Evolutionary conservation across 306 rosid genomes (phyloP), one percentile per base, ranked within the genome.

Genomic region (Biancaea sappan): DNA sequence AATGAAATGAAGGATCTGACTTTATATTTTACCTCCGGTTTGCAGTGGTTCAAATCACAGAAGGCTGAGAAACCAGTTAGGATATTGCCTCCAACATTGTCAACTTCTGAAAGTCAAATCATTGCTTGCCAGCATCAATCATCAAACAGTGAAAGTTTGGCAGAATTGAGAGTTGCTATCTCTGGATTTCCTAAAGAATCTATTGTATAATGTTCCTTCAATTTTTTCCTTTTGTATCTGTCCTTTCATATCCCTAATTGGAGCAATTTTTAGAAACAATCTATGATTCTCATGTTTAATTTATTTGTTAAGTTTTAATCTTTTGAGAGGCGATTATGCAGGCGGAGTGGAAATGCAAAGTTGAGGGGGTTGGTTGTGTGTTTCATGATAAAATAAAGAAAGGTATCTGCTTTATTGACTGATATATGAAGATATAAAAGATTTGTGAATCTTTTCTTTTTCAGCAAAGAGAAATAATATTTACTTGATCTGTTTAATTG

Each of bases 31-130:
- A 57, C 66, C 50, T 65, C 40, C 68, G 80, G 70, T 82, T 84
- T 87, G 71, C 86, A 94, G 99, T 92, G 99, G 99, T 92, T 87
- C 80, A 91, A 84, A 77, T 91, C 96, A 61, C 99, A 92, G 81
- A 92, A 86, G 80, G 90, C 60, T 84, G 84, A 74, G 71, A 91
- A 86, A 80, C 95, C 95, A 18, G 64, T 83, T 70, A 82, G 93
- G 72, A 77, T 91, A 77, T 78, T 92, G 85, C 97, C 97, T 66
- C 81, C 77, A 6, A 66, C 44, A 12, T 76, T 88, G 32, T 73
- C 90, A 40, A 78, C 88, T 56, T 79, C 77, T 52, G 86, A 85
- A 64, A 80, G 83, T 74, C 86, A 78, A 79, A 80, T 84, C 73
- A 44, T 71, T 68, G 69, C 77, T 16, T 19, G 68, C 79, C 88